A percentile compares a stretch with the other conserved stretches of the same genome.
Conservation (phyloP, 2,329 filamentous ascomycete species). For the Madurella mycetomatis region DNA sequence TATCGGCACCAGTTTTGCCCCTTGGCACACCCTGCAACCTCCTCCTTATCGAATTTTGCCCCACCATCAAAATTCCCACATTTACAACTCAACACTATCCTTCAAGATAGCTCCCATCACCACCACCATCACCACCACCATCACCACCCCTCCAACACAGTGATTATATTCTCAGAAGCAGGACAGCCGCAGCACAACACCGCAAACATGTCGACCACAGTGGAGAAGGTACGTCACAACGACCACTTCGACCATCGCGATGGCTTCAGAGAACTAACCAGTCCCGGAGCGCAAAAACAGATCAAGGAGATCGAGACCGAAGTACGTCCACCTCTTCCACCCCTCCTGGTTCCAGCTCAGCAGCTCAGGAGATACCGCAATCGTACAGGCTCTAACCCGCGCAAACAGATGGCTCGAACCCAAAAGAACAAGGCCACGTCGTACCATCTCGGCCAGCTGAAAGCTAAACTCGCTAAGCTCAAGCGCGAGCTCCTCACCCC, state of each 20-base stretch:
- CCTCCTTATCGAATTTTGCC: slow-evolving; percentile 21
- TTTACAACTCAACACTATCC: slow-evolving; percentile 11
- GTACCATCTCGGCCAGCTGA: slow-evolving; percentile 90
- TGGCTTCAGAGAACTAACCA: slow-evolving; percentile 30
- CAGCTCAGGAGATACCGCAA: neutral
- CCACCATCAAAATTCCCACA: slow-evolving; percentile 30
- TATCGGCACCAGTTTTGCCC: neutral
- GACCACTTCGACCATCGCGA: neutral
- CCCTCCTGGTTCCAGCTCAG: neutral
- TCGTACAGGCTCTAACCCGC: slow-evolving; percentile 3
- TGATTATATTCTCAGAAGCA: neutral
- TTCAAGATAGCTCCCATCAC: neutral
- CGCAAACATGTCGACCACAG: slow-evolving; percentile 85
- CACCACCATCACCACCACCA: neutral
- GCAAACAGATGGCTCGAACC: slow-evolving; percentile 77
- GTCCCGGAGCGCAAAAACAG: slow-evolving; percentile 41
- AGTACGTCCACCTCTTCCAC: slow-evolving; percentile 48
- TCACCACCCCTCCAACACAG: neutral
- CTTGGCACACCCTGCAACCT: neutral
- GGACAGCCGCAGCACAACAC: slow-evolving; percentile 11
- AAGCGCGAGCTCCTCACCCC: slow-evolving; percentile 94
- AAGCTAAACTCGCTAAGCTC: slow-evolving; percentile 96
- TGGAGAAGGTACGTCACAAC: slow-evolving; percentile 72
- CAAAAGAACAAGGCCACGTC: slow-evolving; percentile 97
- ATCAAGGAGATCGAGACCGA: slow-evolving; percentile 97